Base-by-base conservation (phyloP, 768 basidiomycete genomes). In the Tulasnella calospora region DNA sequence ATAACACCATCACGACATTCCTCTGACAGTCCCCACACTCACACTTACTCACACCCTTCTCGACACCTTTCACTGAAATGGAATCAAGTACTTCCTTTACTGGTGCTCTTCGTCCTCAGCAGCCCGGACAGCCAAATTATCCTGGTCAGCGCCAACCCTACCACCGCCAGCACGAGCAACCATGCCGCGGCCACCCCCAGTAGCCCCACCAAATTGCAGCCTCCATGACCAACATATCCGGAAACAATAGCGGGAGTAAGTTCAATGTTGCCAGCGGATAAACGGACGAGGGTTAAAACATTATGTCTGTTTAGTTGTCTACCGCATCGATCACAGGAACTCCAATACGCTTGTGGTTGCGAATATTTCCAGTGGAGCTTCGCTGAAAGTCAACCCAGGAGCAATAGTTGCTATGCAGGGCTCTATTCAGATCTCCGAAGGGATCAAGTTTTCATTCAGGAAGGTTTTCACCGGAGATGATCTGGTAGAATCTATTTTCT, bases 371-470 rank as follows among this genome's bases (percentile, higher is more conserved):
- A 83, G 82, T 1, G 82, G 82, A 30, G 81, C 81, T 79, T 79
- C 82, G 79, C 46, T 84, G 78, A 83, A 84, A 79, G 82, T 80
- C 33, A 84, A 83, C 79, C 83, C 84, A 13, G 84, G 84, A 9
- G 80, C 82, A 17, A 84, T 85, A 83, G 83, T 84, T 76, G 82
- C 83, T 35, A 84, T 85, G 84, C 83, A 82, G 51, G 79, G 81
- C 71, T 78, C 79, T 23, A 83, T 85, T 12, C 80, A 83, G 78
- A 83, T 85, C 78, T 80, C 81, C 79, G 84, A 83, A 73, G 83
- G 83, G 81, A 78, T 82, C 71, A 72, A 74, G 33, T 9, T 33
- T 67, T 38, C n/a, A n/a, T 27, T 84, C 79, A 83, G 81, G 81
- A 84, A 83, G 80, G n/a, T 83, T 27, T 74, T 84, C 51, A 83